Evolutionary conservation across 352 stramenopile species (phyloP).

Genomic region (Globisporangium lucens): DNA sequence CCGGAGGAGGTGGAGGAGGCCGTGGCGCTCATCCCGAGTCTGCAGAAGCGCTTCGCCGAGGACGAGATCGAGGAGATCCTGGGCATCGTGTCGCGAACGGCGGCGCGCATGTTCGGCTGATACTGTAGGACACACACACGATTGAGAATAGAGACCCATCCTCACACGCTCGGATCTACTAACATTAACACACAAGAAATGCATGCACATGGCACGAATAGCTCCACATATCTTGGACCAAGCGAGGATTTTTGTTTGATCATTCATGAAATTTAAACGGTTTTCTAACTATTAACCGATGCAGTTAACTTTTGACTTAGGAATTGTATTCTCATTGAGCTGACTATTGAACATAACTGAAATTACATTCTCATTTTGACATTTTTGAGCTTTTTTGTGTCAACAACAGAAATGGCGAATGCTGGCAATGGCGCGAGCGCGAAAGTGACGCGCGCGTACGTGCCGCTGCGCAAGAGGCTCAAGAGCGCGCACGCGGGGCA

Average conservation of each 20-base stretch:
- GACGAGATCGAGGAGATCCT: constrained; percentile 91
- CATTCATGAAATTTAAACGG: too few species aligned
- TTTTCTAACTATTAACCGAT: too few species aligned
- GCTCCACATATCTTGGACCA: background rate
- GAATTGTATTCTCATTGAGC: background rate
- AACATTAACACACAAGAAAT: background rate
- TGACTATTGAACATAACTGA: background rate
- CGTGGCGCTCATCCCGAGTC: constrained; percentile 83
- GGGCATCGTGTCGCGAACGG: constrained; percentile 83
- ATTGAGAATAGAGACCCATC: background rate
- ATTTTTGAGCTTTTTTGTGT: background rate
- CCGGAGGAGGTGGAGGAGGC: constrained; percentile 87
- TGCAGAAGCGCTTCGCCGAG: constrained; percentile 86
- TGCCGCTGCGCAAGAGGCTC: constrained; percentile 40
- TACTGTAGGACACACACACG: background rate
- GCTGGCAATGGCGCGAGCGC: background rate
- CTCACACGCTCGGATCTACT: background rate
- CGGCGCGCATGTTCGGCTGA: constrained; percentile 84
- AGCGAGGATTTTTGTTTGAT: background rate
- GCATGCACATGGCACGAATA: background rate
- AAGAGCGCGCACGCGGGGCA: constrained; percentile 8
- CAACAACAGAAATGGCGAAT: constrained; percentile 11
- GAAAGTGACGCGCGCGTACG: constrained; percentile 21
- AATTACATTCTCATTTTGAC: background rate
- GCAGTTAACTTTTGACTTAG: background rate